Conservation (phyloP, 1,284 basidiomycete species). For the Austroboletus olivaceoglutinosus region DNA sequence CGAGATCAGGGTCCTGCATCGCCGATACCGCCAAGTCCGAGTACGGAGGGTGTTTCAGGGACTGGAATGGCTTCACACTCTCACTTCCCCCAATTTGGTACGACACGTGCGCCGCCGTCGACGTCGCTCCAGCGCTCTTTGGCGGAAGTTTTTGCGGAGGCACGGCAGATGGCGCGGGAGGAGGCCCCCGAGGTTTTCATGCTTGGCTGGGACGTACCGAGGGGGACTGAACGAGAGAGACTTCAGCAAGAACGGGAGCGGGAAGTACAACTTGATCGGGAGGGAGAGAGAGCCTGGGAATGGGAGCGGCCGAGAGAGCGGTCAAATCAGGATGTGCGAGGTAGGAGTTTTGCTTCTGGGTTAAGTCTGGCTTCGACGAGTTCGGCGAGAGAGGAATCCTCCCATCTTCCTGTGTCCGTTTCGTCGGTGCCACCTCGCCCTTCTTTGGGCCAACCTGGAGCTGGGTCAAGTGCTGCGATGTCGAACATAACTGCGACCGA, state of each 20-base stretch:
- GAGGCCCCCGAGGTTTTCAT: constrained; percentile 17
- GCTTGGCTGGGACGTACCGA: constrained; percentile 19
- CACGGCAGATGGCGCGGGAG: constrained; percentile 10
- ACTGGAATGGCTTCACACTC: constrained; percentile 1
- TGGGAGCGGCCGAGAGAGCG: constrained; percentile 21
- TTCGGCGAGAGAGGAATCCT: constrained; percentile 18
- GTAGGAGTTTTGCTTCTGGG: constrained; percentile 18
- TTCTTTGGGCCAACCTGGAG: constrained; percentile 7
- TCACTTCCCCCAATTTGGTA: constrained; percentile 8
- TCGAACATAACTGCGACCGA: constrained; percentile 5
- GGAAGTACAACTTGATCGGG: constrained; percentile 14
- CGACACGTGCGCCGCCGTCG: constrained; percentile 3
- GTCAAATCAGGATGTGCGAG: constrained; percentile 14
- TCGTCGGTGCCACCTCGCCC: constrained; percentile 4
- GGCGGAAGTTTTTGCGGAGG: constrained; percentile 25
- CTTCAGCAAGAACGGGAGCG: constrained; percentile 7
- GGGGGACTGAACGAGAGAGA: constrained; percentile 10
- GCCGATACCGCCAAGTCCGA: constrained; percentile 14
- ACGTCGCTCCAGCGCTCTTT: constrained; percentile 22
- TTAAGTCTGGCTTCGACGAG: constrained; percentile 13
- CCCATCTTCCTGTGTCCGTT: constrained; percentile 1
- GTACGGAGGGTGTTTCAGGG: constrained; percentile 13
- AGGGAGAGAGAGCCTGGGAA: constrained; percentile 15
- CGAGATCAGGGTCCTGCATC: constrained; percentile 13
- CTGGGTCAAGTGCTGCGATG: background rate